Evolutionary conservation across 1,139 yeast genomes (phyloP).

Genomic region (Wickerhamomyces sp.): DNA sequence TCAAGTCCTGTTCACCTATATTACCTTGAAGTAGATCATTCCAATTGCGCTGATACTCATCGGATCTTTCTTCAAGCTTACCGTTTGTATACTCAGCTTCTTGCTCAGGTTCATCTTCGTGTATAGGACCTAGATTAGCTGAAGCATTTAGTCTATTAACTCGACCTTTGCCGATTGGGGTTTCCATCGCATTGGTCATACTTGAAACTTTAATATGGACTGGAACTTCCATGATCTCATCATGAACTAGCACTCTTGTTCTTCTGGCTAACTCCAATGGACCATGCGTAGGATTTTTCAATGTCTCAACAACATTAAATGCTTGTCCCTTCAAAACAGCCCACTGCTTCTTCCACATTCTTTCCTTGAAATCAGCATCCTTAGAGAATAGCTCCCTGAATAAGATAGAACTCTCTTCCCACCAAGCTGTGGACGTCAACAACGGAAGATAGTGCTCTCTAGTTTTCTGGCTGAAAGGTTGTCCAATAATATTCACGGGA

Average conservation of each 20-base stretch:
- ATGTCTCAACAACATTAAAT: slow-evolving; percentile 65
- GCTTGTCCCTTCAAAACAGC: slow-evolving; percentile 78
- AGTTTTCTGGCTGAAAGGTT: slow-evolving; percentile 58
- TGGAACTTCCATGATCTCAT: slow-evolving; percentile 60
- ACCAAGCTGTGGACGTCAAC: slow-evolving; percentile 61
- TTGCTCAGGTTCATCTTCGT: slow-evolving; percentile 4
- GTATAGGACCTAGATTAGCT: slow-evolving; percentile 5
- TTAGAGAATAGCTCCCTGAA: slow-evolving; percentile 47
- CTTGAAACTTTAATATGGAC: slow-evolving; percentile 31
- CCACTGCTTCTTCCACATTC: slow-evolving; percentile 67
- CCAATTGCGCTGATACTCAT: slow-evolving; percentile 26
- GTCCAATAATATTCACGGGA: slow-evolving; percentile 61
- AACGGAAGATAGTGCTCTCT: slow-evolving; percentile 55
- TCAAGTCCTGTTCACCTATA: slow-evolving; percentile 19
- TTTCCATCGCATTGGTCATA: slow-evolving; percentile 32
- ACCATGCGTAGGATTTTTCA: slow-evolving; percentile 55
- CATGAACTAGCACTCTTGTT: slow-evolving; percentile 54
- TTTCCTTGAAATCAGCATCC: slow-evolving; percentile 58
- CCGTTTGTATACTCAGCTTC: background rate
- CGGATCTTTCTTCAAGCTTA: slow-evolving; percentile 1
- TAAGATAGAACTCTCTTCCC: slow-evolving; percentile 55
- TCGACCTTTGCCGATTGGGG: slow-evolving; percentile 19
- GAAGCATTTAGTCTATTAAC: background rate
- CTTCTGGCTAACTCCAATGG: slow-evolving; percentile 65
- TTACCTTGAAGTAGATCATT: slow-evolving; percentile 25